Evolutionary conservation across 116 monocot genomes (phyloP).

Genomic region (Dioscorea cayenensis): DNA sequence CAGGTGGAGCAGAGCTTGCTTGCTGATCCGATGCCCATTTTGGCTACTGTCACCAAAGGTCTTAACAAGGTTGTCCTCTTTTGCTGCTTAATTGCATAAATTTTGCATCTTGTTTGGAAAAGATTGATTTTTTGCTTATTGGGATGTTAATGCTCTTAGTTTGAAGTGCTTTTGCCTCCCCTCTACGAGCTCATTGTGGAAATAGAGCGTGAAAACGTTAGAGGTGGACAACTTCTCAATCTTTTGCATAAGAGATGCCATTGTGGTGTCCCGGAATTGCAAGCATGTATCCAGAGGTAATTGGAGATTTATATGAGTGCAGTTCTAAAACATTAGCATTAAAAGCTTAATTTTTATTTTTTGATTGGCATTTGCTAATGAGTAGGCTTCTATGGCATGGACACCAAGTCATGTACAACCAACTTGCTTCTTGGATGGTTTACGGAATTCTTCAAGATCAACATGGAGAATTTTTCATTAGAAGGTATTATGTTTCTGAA

Average conservation of each 20-base stretch:
- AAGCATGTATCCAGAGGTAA: constrained; percentile 92
- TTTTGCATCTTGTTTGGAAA: no score
- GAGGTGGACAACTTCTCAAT: constrained; percentile 89
- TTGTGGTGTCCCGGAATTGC: no score
- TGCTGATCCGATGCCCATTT: no score
- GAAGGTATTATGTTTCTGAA: constrained; percentile 33
- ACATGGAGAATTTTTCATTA: constrained; percentile 90
- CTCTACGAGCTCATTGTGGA: constrained; percentile 74
- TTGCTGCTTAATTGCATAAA: no score
- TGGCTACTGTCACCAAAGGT: no score
- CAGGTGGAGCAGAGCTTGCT: no score
- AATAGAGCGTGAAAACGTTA: constrained; percentile 75
- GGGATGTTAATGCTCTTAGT: no score
- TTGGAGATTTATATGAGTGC: neutral
- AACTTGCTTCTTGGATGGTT: constrained; percentile 92
- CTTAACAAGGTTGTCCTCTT: no score
- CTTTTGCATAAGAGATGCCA: constrained; percentile 82
- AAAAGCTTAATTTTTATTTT: neutral
- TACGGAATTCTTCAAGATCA: constrained; percentile 97
- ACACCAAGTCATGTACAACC: constrained; percentile 92
- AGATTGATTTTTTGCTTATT: no score
- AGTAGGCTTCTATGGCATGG: constrained; percentile 96
- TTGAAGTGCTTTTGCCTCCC: no score
- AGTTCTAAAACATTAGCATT: neutral
- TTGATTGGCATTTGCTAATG: constrained; percentile 9